Percentiles rank a stretch among this genome's conserved stretches.
Conservation (phyloP, 306 rosid species). For the Mimosa bimucronata region DNA sequence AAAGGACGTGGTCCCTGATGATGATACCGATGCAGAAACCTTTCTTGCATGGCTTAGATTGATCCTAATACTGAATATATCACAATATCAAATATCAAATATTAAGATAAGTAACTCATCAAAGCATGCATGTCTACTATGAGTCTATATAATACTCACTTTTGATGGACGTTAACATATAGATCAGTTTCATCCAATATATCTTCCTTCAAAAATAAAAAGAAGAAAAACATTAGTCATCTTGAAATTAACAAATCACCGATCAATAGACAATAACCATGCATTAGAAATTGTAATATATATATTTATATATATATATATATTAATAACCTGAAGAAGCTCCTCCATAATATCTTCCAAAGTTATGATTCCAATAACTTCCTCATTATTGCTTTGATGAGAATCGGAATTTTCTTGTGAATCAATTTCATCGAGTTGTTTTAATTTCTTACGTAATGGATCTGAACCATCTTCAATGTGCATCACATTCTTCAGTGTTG, state of each 20-base stretch:
- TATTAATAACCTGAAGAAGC: conserved; percentile 58
- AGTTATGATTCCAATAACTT: conserved; percentile 71
- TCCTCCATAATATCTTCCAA: conserved; percentile 87
- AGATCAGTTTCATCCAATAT: conserved; percentile 84
- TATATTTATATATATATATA: too few relatives aligned
- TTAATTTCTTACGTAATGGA: conserved; percentile 20
- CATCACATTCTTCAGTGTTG: conserved; percentile 42
- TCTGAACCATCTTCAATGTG: conserved; percentile 21
- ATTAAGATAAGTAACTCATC: background rate
- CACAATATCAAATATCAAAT: background rate
- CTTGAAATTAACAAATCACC: background rate
- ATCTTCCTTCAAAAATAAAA: conserved; percentile 55
- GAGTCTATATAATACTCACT: conserved; percentile 45
- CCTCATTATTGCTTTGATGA: conserved; percentile 37
- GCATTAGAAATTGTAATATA: background rate
- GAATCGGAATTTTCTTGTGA: background rate
- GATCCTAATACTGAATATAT: conserved; percentile 57
- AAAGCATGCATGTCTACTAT: background rate
- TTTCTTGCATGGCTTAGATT: conserved; percentile 61
- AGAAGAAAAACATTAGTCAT: background rate
- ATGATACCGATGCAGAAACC: conserved; percentile 18
- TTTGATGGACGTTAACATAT: conserved; percentile 74
- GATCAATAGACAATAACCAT: too few relatives aligned
- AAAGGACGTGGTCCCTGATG: conserved; percentile 47
- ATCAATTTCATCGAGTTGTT: background rate